phyloP scores from a whole-genome alignment of 2,329 filamentous ascomycete species.

The Ceratocystis huliohia region DNA sequence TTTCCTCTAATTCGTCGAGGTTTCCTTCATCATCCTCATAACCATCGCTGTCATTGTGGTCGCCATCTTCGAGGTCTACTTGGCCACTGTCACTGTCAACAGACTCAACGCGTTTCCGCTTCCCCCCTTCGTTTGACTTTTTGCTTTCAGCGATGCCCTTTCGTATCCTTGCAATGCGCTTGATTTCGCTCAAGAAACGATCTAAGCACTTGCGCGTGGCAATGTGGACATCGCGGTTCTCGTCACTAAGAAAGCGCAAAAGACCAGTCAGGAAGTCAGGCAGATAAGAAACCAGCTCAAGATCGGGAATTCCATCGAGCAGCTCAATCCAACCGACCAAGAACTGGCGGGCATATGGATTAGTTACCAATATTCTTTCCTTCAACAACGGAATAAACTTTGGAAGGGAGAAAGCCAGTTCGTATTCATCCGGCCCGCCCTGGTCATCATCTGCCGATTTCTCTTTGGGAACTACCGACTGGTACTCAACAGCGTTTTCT shows the following conservation, averaged over 20 bases:
- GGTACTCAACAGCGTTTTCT: slow-evolving; percentile 86
- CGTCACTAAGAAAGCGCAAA: slow-evolving; percentile 82
- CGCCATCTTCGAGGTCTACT: slow-evolving; percentile 46
- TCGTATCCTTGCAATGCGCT: slow-evolving; percentile 83
- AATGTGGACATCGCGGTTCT: slow-evolving; percentile 86
- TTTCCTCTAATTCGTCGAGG: slow-evolving; percentile 35
- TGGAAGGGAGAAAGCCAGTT: slow-evolving; percentile 70
- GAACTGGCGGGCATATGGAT: slow-evolving; percentile 89
- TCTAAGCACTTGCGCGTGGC: slow-evolving; percentile 81
- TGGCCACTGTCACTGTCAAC: slow-evolving; percentile 52
- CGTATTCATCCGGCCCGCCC: slow-evolving; percentile 34
- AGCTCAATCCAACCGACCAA: slow-evolving; percentile 92
- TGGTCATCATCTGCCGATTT: slow-evolving; percentile 36
- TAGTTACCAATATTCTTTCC: slow-evolving; percentile 86
- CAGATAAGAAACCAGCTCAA: slow-evolving; percentile 84
- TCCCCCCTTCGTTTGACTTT: slow-evolving; percentile 54
- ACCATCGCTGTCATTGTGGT: slow-evolving; percentile 46
- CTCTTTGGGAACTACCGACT: slow-evolving; percentile 63
- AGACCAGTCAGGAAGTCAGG: slow-evolving; percentile 84
- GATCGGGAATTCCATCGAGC: slow-evolving; percentile 88
- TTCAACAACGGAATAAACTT: slow-evolving; percentile 87
- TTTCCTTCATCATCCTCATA: slow-evolving; percentile 41
- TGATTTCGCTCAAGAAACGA: slow-evolving; percentile 84
- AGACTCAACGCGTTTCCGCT: slow-evolving; percentile 56
- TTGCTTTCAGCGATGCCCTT: slow-evolving; percentile 81